These are phyloP conservation scores for Penicillium pancosmium DNA, from an alignment of 495 filamentous ascomycete species.

Conservation along the genomic window DNA sequence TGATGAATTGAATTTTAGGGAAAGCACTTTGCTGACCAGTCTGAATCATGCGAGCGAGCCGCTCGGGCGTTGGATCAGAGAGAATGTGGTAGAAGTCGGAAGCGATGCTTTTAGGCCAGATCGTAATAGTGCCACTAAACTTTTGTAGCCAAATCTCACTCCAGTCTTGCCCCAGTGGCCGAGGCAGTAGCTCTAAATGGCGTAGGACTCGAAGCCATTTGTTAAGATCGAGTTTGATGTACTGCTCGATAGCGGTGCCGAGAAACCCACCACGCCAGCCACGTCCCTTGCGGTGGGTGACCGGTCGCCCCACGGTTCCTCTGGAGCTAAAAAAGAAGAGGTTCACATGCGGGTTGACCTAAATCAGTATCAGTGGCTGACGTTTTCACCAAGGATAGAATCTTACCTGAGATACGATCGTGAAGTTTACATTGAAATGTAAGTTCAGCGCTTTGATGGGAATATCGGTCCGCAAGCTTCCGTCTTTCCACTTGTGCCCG, in stretches of 20 bases:
- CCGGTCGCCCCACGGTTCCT: constrained; percentile 86
- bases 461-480: constrained; percentile 90
- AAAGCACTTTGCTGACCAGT: constrained; percentile 85
- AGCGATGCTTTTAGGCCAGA: constrained; percentile 79
- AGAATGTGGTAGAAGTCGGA: constrained; percentile 87
- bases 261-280: constrained; percentile 97
- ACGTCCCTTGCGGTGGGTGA: constrained; percentile 89
- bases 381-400: background rate
- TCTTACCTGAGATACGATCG: constrained; percentile 79
- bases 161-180: constrained; percentile 95
- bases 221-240: constrained; percentile 89
- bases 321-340: constrained; percentile 97
- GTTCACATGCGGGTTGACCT: constrained; percentile 95
- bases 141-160: constrained; percentile 92
- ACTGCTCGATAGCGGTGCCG: constrained; percentile 88
- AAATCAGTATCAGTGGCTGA: constrained; percentile 13
- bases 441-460: constrained; percentile 90
- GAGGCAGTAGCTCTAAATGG: constrained; percentile 87
- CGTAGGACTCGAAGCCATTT: constrained; percentile 96
- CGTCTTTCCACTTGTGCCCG: constrained; percentile 98
- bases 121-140: constrained; percentile 92
- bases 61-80: constrained; percentile 72
- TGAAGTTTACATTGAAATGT: constrained; percentile 97
- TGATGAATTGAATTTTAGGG: constrained; percentile 87
- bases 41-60: constrained; percentile 84